Base-by-base conservation (phyloP, 257 asterid genomes). In the Solanum okadae region DNA sequence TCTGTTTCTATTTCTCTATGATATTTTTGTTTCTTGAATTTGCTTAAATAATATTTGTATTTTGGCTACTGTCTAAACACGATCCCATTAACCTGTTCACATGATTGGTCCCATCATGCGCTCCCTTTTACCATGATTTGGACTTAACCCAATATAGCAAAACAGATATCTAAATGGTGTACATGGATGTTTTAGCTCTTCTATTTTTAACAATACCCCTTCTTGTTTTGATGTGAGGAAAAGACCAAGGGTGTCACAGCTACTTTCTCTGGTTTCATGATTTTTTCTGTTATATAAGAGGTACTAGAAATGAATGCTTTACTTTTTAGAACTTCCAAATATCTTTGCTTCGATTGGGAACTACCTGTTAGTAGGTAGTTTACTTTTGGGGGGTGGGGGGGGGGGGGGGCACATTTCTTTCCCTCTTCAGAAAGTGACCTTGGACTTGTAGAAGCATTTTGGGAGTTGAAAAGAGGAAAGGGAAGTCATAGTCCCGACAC, bases 1-100 rank as follows among this genome's bases (percentile, higher is more conserved):
- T 96, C 89, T 88, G 96, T 91, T 81, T 88, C 88, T 65, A 83
- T 72, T 20, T 87, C 70, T 88, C 59, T 79, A 56, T 27, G 86
- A 46, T 81, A 46, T 29, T 46, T 29, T 79, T 81, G 10, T 46
- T 46, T 46, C 86, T 81, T 29, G 42, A 29, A 38, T 52, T 81
- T 49, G 31, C 7, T 52, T 46, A 42, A 27, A 42, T 78, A 22
- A 78, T 44, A 15, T 44, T 42, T 79, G 40, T 44, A 44, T 44
- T 79, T 79, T 42, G 85, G 38, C 40, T 40, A 44, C 65, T 46
- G 29, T 81, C 29, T 29, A 18, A 23, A 46, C 68, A 25, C 10
- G 3, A 46, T 23, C 70, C 42, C 70, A 9, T 29, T 65, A 10
- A 29, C 42, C 86, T 49, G 68, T 27, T 46, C 20, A 81, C 27